Evolutionary conservation across 1,284 basidiomycete species (phyloP).

Genomic region (Tetrapyrgos nigripes): DNA sequence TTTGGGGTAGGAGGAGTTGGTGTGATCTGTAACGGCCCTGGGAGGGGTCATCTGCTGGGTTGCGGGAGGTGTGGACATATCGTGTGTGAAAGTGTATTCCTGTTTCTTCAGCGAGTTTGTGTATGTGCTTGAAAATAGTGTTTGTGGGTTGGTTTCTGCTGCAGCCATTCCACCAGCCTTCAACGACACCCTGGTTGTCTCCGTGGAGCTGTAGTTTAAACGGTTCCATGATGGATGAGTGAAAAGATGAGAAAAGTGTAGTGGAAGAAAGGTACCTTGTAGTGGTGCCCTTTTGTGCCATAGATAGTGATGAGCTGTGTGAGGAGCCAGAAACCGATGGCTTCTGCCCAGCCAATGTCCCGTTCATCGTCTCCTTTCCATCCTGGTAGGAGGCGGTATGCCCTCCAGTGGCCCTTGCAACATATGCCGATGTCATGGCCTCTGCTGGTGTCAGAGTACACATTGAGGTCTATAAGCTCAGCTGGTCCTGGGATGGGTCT

Average conservation of each 20-base stretch:
- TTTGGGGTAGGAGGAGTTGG: slow-evolving; percentile 36
- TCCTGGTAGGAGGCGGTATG: slow-evolving; percentile 40
- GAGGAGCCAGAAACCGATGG: slow-evolving; percentile 45
- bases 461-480: no score
- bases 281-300: not conserved
- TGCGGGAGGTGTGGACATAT: slow-evolving; percentile 33
- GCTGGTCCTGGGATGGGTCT: no score
- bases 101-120: slow-evolving; percentile 2
- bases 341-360: no score
- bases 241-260: no score
- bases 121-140: slow-evolving; percentile 28
- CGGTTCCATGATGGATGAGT: no score
- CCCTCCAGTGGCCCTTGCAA: slow-evolving; percentile 37
- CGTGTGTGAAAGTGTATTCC: slow-evolving; percentile 9
- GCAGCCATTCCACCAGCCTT: slow-evolving; percentile 42
- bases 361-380: slow-evolving; percentile 32
- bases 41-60: slow-evolving; percentile 50
- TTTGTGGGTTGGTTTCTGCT: slow-evolving; percentile 37
- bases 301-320: slow-evolving; percentile 22
- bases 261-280: slow-evolving; percentile 27
- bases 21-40: slow-evolving; percentile 34
- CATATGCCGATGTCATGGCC: no score
- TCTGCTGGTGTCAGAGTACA: no score
- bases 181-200: slow-evolving; percentile 45
- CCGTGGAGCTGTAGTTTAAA: slow-evolving; percentile 37